Evolutionary conservation across 148 eudicot species (phyloP).

Genomic region (Cornus controversa): DNA sequence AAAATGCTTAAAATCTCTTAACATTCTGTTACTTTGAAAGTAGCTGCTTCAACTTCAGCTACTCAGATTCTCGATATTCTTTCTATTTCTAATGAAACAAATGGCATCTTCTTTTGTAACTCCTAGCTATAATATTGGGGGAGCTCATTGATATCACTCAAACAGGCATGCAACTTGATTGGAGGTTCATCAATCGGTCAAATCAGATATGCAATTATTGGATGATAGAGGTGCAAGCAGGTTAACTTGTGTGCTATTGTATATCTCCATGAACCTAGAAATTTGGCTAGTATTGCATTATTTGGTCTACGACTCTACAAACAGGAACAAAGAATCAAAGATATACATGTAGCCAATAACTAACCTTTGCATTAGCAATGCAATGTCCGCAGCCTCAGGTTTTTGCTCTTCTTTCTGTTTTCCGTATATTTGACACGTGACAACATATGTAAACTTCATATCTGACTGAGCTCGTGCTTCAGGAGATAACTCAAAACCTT

Average conservation of each 20-base stretch:
- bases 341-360: conserved; percentile 3
- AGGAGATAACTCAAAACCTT: conserved; percentile 90
- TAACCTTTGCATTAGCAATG: conserved; percentile 92
- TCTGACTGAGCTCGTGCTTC: conserved; percentile 97
- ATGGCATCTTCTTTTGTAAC: too few relatives aligned
- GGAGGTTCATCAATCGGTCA: not conserved
- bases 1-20: not conserved
- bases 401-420: conserved; percentile 94
- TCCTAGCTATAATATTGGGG: too few relatives aligned
- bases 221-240: not conserved
- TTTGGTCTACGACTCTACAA: not conserved
- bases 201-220: not conserved
- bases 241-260: not conserved
- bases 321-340: conserved; percentile 8
- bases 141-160: not conserved
- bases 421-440: conserved; percentile 97
- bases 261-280: not conserved
- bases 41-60: not conserved
- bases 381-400: conserved; percentile 96
- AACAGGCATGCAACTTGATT: not conserved
- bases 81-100: not conserved
- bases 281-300: not conserved
- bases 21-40: not conserved
- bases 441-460: conserved; percentile 93
- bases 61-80: too few relatives aligned